Base-by-base conservation (phyloP, 257 asterid species). In the Solanum habrochaites region DNA sequence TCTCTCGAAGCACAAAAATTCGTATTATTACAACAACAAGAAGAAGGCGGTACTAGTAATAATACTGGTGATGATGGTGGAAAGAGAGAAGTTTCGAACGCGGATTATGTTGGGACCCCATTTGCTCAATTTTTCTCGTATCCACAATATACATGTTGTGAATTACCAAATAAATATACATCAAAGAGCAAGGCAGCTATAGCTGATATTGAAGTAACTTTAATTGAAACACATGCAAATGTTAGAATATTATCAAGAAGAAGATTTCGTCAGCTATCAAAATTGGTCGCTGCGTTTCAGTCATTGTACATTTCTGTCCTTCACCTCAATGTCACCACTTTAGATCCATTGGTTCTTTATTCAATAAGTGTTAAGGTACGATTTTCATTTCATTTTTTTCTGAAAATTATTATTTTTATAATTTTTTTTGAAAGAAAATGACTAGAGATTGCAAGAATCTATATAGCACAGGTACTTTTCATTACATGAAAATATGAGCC, bases 191-290 rank as follows among this genome's bases (percentile, higher is more conserved):
- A 93, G 80, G 96, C 95, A 0, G 93, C 96, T 67, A 85, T 92
- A 11, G 98, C 98, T 0, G 98, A 97, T 90, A 94, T 97, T 6
- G 99, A 97, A 71, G 99, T 96, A 0, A 96, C 98, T 49, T 87
- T 97, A 82, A 95, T 97, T 85, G 99, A 97, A 89, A 94, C 99
- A 2, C 99, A 97, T 89, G 99, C 99, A 25, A 97, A 93, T 90
- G 88, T 97, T n/a, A 90, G 99, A 21, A 91, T 97, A 77, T 92
- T 95, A 15, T 95, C 97, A 0, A 87, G 91, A n/a, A 91, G 92
- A 69, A 83, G 98, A 70, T 77, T 93, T 32, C 91, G 96, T 37
- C 99, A 95, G 87, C 95, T 95, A 39, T 97, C 99, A 0, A 94
- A 89, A 90, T 86, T 97, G 85, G 98, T 96, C 45, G 94, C 93